Conservation (phyloP, 2,329 filamentous ascomycete species). For the Sclerotinia glacialis region DNA sequence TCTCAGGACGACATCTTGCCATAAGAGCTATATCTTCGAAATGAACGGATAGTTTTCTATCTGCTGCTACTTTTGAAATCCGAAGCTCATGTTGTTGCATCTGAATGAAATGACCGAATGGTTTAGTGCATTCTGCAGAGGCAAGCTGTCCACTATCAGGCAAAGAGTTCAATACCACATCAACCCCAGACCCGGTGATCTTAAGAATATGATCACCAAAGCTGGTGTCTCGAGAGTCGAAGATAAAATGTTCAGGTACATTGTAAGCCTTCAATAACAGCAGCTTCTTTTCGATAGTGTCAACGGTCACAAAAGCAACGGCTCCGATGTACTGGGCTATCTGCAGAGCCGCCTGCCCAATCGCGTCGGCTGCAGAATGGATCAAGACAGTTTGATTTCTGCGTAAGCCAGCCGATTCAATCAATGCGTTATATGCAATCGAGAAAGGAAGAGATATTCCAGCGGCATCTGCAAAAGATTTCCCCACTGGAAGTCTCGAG, state of each 20-base stretch:
- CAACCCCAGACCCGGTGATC: not conserved
- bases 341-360: slow-evolving; percentile 39
- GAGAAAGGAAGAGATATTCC: slow-evolving; percentile 29
- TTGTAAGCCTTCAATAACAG: not conserved
- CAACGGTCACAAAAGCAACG: slow-evolving; percentile 38
- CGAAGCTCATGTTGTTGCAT: not conserved
- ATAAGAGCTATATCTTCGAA: not conserved
- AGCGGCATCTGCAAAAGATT: slow-evolving; percentile 23
- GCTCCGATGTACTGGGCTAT: slow-evolving; percentile 32
- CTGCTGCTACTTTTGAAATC: not conserved
- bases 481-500: slow-evolving; percentile 23
- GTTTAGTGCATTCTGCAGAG: not conserved
- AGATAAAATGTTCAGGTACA: not conserved
- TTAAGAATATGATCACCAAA: not conserved
- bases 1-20: not conserved
- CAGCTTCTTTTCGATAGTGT: slow-evolving; percentile 32
- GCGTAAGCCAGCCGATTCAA: slow-evolving; percentile 24
- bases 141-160: not conserved
- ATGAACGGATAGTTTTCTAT: not conserved
- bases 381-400: slow-evolving; percentile 37
- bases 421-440: slow-evolving; percentile 29
- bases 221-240: not conserved
- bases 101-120: not conserved
- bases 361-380: slow-evolving; percentile 37
- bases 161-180: slow-evolving; percentile 11